Evolutionary conservation across 371 early-diverging fungal genomes (phyloP).

Genomic region (Caulochytrium protostelioides): DNA sequence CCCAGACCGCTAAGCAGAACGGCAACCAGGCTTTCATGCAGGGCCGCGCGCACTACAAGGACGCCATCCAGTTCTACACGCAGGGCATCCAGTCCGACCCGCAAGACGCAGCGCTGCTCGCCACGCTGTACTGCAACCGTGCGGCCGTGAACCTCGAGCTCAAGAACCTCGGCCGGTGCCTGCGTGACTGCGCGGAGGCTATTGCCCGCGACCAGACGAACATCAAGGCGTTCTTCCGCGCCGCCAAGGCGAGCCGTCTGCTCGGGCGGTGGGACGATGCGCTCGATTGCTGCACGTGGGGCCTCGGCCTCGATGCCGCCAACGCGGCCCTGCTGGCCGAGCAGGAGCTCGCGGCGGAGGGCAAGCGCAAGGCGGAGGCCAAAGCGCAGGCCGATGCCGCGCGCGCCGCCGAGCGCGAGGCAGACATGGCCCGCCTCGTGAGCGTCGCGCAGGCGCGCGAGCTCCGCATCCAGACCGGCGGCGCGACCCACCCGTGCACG

Average conservation of each 20-base stretch:
- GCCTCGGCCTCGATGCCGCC: slow-evolving; percentile 39
- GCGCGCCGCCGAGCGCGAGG: too few species aligned
- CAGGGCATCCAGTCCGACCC: slow-evolving; percentile 63
- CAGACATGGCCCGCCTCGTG: too few species aligned
- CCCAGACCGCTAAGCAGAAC: slow-evolving; percentile 79
- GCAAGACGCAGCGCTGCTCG: slow-evolving; percentile 45
- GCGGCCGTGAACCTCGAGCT: slow-evolving; percentile 83
- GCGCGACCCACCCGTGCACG: too few species aligned
- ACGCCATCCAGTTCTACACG: slow-evolving; percentile 70
- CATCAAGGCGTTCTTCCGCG: slow-evolving; percentile 78
- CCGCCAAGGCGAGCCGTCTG: slow-evolving; percentile 52
- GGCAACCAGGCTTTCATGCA: slow-evolving; percentile 77
- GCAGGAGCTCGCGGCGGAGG: slow-evolving; percentile 10
- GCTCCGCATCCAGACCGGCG: too few species aligned
- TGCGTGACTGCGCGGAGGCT: slow-evolving; percentile 73
- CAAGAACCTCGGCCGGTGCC: slow-evolving; percentile 59
- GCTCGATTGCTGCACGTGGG: slow-evolving; percentile 54
- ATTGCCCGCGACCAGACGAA: slow-evolving; percentile 53
- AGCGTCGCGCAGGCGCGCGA: too few species aligned
- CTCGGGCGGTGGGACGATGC: slow-evolving; percentile 66
- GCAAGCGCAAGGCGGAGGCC: slow-evolving; percentile 6
- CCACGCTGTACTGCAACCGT: slow-evolving; percentile 60
- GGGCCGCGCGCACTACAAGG: slow-evolving; percentile 38
- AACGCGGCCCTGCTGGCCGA: slow-evolving; percentile 34
- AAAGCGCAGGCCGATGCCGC: too few species aligned